These are phyloP conservation scores for Tolypocladium capitatum DNA, from an alignment of 2,329 filamentous ascomycete species.

Conservation along the genomic window DNA sequence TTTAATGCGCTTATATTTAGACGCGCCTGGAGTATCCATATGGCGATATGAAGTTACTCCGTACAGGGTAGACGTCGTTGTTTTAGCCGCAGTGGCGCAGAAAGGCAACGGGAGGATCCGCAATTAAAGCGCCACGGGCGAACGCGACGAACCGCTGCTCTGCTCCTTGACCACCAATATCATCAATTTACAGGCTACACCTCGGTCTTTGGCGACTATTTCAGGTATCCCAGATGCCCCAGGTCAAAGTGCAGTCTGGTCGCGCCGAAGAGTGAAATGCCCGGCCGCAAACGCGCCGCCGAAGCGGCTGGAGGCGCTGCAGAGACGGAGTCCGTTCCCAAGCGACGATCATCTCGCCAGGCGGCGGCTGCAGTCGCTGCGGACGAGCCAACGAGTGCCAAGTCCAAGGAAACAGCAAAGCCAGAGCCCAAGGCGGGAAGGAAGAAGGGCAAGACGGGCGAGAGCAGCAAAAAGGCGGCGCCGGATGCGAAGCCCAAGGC, in stretches of 20 bases:
- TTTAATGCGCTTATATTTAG: no score
- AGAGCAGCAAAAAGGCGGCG: neutral
- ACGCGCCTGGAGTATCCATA: no score
- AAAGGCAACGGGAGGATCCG: neutral
- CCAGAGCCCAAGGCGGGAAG: neutral
- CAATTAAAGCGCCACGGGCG: neutral
- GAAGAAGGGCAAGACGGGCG: neutral
- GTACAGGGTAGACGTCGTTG: neutral
- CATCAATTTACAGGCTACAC: neutral
- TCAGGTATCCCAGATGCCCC: accelerated
- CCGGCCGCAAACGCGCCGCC: neutral
- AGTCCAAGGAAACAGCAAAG: neutral
- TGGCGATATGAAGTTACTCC: no score
- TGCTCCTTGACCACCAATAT: neutral
- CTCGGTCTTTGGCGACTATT: neutral
- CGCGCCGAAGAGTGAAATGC: neutral
- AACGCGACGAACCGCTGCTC: neutral
- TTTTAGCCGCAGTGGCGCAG: neutral
- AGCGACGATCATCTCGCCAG: constrained; percentile 16
- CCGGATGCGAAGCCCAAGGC: neutral
- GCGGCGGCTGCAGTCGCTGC: constrained; percentile 4
- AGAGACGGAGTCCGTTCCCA: constrained; percentile 9
- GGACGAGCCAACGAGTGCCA: no score
- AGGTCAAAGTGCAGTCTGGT: no score
- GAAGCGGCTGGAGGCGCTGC: constrained; percentile 1